phyloP scores from a whole-genome alignment of 1,284 basidiomycete species.

The Rhodofomes roseus region DNA sequence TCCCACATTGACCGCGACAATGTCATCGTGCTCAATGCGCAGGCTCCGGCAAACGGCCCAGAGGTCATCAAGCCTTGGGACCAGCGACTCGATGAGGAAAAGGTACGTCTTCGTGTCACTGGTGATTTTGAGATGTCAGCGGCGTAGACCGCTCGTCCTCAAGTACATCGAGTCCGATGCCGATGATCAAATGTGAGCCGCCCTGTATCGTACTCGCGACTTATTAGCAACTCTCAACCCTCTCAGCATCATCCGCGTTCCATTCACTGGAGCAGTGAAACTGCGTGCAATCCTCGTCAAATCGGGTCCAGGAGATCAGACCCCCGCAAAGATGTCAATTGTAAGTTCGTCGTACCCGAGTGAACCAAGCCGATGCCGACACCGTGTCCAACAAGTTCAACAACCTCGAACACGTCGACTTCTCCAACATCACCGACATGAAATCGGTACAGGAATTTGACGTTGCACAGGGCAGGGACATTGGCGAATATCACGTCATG shows the following conservation, averaged over 20 bases:
- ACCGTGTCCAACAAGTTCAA: conserved; percentile 47
- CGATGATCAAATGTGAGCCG: conserved; percentile 73
- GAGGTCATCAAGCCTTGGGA: conserved; percentile 78
- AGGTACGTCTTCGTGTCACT: conserved; percentile 37
- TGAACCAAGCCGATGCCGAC: neutral
- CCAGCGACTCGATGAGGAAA: conserved; percentile 55
- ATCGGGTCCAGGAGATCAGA: conserved; percentile 67
- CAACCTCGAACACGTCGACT: conserved; percentile 71
- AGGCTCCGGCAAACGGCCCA: conserved; percentile 37
- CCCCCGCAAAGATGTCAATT: conserved; percentile 62
- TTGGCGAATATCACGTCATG: conserved; percentile 77
- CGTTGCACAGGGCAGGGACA: conserved; percentile 61
- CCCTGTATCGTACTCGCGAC: conserved; percentile 4
- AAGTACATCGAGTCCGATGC: conserved; percentile 79
- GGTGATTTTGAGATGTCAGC: neutral
- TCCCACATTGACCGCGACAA: conserved; percentile 67
- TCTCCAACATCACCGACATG: conserved; percentile 61
- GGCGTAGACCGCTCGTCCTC: conserved; percentile 1
- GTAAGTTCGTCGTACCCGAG: conserved; percentile 37
- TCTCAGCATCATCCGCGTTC: conserved; percentile 71
- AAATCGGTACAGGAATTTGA: conserved; percentile 66
- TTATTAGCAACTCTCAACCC: neutral
- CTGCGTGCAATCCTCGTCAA: conserved; percentile 72
- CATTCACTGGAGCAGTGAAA: conserved; percentile 78
- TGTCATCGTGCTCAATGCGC: conserved; percentile 66